These are phyloP conservation scores for Rhodamnia argentea DNA, from an alignment of 345 rosid species.

Conservation along the genomic window DNA sequence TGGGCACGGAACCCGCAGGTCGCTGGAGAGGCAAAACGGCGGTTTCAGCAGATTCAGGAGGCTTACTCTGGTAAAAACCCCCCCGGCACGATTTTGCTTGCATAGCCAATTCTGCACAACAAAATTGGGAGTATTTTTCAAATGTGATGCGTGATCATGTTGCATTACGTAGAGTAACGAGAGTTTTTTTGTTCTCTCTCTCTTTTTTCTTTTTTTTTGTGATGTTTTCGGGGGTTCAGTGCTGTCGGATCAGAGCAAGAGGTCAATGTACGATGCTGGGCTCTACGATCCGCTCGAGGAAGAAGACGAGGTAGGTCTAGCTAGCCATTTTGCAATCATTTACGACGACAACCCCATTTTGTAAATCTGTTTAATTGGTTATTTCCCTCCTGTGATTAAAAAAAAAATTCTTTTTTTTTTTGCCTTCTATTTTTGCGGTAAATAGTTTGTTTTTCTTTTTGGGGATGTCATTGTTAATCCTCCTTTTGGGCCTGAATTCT, in stretches of 20 bases:
- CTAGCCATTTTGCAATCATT: neutral
- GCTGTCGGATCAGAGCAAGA: constrained; percentile 48
- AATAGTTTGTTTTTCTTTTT: neutral
- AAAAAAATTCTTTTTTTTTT: neutral
- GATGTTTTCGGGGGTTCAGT: constrained; percentile 25
- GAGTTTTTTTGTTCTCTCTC: neutral
- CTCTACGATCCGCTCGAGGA: constrained; percentile 63
- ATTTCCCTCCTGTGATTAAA: neutral
- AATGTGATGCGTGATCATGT: neutral
- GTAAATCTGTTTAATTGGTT: neutral
- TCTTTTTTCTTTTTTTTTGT: neutral
- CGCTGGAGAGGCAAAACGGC: constrained; percentile 70
- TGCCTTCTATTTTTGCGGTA: neutral
- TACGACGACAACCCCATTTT: neutral
- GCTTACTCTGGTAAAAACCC: constrained; percentile 62
- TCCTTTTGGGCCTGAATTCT: neutral
- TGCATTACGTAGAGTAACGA: neutral
- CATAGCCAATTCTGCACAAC: neutral
- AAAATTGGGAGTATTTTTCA: neutral
- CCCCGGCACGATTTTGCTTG: neutral
- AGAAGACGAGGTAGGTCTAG: constrained; percentile 57
- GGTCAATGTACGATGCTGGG: constrained; percentile 77
- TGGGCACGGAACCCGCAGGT: constrained; percentile 39
- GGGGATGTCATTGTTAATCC: neutral
- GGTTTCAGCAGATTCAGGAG: constrained; percentile 89